Evolutionary conservation across 2,329 filamentous ascomycete species (phyloP).

Genomic region (Chaetoscypha palmicola): DNA sequence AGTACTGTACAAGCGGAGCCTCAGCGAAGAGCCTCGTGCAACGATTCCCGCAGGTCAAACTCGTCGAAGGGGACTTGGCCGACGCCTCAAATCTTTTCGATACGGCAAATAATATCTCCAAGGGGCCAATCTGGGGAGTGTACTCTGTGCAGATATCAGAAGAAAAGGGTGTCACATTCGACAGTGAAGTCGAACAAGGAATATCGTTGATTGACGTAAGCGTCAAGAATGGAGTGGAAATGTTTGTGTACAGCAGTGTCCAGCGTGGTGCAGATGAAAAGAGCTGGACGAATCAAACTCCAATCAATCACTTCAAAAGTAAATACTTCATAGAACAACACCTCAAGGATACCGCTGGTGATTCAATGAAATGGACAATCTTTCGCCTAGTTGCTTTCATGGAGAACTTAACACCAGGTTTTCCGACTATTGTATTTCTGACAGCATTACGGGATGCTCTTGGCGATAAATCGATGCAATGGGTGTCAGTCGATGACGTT

Average conservation of each 20-base stretch:
- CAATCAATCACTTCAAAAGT: not conserved
- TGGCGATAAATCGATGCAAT: conserved; percentile 30
- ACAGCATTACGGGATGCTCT: conserved; percentile 25
- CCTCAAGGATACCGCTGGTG: not conserved
- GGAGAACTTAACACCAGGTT: not conserved
- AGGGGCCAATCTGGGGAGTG: not conserved
- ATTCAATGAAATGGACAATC: not conserved
- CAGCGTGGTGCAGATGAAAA: not conserved
- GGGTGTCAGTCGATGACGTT: conserved; percentile 33
- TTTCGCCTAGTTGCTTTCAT: not conserved
- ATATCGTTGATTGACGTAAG: conserved; percentile 11
- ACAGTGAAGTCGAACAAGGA: conserved; percentile 23
- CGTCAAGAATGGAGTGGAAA: not conserved
- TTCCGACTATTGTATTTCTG: conserved; percentile 4
- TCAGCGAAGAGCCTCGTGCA: not conserved
- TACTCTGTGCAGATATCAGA: not conserved
- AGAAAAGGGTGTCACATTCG: conserved; percentile 1
- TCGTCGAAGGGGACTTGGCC: not conserved
- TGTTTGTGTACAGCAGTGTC: not conserved
- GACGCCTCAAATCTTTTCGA: not conserved
- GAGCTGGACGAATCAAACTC: not conserved
- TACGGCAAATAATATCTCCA: not conserved
- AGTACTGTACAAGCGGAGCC: not conserved
- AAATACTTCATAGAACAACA: not conserved
- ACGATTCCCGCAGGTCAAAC: not conserved